A percentile compares a stretch with the other conserved stretches of the same genome.
Evolutionary conservation across 441 rosid species (phyloP).

Genomic region (Arabidopsis hybrid): DNA sequence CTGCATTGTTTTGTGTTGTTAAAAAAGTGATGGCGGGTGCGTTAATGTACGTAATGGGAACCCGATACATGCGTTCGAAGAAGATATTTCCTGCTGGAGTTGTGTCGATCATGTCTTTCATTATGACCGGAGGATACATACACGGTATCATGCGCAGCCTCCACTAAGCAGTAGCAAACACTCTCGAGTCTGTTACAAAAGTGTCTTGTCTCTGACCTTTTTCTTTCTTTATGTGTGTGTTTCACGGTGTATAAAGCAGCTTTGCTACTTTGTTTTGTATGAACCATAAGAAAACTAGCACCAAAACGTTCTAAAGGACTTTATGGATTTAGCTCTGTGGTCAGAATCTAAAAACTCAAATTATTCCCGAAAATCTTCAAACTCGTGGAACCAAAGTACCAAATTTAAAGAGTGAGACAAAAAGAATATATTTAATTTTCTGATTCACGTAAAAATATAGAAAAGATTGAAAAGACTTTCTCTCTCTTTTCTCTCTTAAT

Average conservation of each 20-base stretch:
- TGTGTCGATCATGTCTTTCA: conserved; percentile 77
- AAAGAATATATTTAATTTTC: too few relatives aligned
- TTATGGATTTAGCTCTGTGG: too few relatives aligned
- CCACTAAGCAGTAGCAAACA: conserved; percentile 51
- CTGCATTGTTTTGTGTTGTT: conserved; percentile 7
- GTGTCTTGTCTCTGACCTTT: background rate
- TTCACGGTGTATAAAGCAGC: conserved; percentile 1
- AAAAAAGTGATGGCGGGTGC: conserved; percentile 73
- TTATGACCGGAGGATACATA: conserved; percentile 89
- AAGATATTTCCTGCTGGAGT: conserved; percentile 94
- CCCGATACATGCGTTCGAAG: conserved; percentile 77
- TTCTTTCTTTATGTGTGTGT: conserved; percentile 1
- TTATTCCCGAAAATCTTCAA: too few relatives aligned
- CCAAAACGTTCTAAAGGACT: too few relatives aligned
- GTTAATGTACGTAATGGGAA: conserved; percentile 82
- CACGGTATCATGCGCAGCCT: conserved; percentile 85
- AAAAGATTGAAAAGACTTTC: too few relatives aligned
- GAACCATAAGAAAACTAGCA: background rate
- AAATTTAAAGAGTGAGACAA: too few relatives aligned
- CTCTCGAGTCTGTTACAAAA: conserved; percentile 4
- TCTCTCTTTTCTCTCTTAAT: too few relatives aligned
- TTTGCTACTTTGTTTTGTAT: conserved; percentile 10
- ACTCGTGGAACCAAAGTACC: too few relatives aligned
- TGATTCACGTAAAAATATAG: too few relatives aligned
- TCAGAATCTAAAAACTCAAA: too few relatives aligned